These are phyloP conservation scores for Lactarius deliciosus DNA, from an alignment of 768 basidiomycete species.

Conservation along the genomic window DNA sequence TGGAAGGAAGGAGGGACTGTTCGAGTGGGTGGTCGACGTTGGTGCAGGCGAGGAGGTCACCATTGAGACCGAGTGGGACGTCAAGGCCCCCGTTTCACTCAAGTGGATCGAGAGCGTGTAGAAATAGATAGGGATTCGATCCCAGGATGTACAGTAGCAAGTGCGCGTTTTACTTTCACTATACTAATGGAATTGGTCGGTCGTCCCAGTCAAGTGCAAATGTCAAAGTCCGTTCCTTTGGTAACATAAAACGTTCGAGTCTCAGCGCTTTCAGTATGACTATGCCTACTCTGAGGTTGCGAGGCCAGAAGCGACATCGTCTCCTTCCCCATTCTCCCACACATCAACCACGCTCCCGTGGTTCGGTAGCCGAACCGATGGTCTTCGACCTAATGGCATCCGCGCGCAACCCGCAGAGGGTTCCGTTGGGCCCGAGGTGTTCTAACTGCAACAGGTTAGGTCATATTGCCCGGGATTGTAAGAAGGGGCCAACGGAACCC, in stretches of 20 bases:
- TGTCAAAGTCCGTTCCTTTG: not conserved
- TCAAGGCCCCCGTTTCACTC: constrained; percentile 43
- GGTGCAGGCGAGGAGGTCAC: constrained; percentile 44
- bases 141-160: no score
- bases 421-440: no score
- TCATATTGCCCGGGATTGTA: no score
- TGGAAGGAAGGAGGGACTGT: constrained; percentile 55
- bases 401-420: no score
- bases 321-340: no score
- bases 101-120: constrained; percentile 31
- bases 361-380: no score
- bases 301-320: no score
- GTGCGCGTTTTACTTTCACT: not conserved
- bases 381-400: no score
- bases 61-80: constrained; percentile 53
- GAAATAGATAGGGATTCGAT: not conserved
- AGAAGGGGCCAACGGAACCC: no score
- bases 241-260: not conserved
- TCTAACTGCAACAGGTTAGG: no score
- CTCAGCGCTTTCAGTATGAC: constrained; percentile 4
- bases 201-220: not conserved
- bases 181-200: constrained; percentile 7
- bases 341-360: no score
- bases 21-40: constrained; percentile 53
- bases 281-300: no score